A percentile compares a stretch with the other conserved stretches of the same genome.
These are phyloP conservation scores for Aspergillus fumigatus DNA, from an alignment of 2,329 filamentous ascomycete genomes.

Conservation along the genomic window DNA sequence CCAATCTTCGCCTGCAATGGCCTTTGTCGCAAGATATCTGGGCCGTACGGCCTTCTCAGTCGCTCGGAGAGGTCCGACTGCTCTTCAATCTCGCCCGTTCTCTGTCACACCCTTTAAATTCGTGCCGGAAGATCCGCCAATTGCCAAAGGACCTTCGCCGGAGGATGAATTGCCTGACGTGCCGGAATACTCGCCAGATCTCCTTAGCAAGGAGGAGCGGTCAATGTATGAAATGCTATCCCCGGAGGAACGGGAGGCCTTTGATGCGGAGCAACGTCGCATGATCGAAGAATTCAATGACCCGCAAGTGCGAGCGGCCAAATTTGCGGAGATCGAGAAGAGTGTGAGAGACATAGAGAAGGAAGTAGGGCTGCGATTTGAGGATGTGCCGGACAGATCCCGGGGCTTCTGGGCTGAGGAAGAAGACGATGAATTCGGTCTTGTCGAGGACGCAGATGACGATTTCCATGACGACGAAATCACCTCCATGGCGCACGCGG, in stretches of 20 bases:
- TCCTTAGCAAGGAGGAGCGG: conserved; percentile 29
- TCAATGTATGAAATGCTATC: conserved; percentile 37
- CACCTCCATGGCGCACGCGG: conserved; percentile 73
- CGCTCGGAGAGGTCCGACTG: conserved; percentile 27
- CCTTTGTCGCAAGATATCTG: conserved; percentile 35
- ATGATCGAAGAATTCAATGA: conserved; percentile 38
- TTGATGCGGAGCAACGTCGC: conserved; percentile 32
- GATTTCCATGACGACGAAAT: conserved; percentile 73
- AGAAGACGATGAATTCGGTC: conserved; percentile 41
- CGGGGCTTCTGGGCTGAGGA: conserved; percentile 43
- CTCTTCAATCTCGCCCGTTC: conserved; percentile 27
- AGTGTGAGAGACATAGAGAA: conserved; percentile 29
- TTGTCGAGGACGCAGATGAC: conserved; percentile 51
- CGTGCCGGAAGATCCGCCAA: conserved; percentile 30
- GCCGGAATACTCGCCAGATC: conserved; percentile 35
- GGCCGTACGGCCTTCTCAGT: conserved; percentile 32
- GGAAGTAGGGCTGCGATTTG: conserved; percentile 25
- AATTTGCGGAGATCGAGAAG: conserved; percentile 30
- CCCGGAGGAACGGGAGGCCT: conserved; percentile 33
- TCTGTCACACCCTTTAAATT: conserved; percentile 31
- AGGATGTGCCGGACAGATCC: conserved; percentile 19
- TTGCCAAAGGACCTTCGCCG: conserved; percentile 23
- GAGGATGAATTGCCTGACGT: conserved; percentile 24
- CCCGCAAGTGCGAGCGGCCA: conserved; percentile 22
- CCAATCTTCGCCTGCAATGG: conserved; percentile 31